phyloP scores from a whole-genome alignment of 108 stramenopile genomes.

The Fistulifera solaris region DNA sequence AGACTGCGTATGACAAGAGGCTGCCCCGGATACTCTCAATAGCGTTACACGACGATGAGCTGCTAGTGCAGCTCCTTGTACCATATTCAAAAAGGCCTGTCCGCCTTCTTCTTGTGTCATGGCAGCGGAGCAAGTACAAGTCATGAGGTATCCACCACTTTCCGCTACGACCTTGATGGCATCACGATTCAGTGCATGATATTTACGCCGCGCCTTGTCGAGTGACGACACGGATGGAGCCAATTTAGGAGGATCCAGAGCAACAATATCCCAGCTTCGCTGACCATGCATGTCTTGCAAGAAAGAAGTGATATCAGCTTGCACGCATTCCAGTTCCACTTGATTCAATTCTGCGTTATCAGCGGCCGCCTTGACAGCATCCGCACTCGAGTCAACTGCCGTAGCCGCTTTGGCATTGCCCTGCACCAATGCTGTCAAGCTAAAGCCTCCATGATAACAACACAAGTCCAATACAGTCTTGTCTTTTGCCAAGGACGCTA shows the following conservation, averaged over 20 bases:
- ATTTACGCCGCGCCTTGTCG: constrained; percentile 70
- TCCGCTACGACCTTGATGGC: constrained; percentile 69
- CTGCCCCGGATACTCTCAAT: constrained; percentile 56
- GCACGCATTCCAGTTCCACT: constrained; percentile 25
- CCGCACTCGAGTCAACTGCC: constrained; percentile 82
- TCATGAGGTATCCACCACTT: constrained; percentile 81
- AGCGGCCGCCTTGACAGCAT: constrained; percentile 65
- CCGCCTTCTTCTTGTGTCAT: constrained; percentile 92
- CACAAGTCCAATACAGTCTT: constrained; percentile 81
- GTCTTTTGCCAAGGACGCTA: constrained; percentile 40
- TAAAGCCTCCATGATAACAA: constrained; percentile 87
- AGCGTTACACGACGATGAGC: constrained; percentile 60
- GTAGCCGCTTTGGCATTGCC: constrained; percentile 43
- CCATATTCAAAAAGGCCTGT: constrained; percentile 62
- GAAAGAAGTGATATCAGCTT: constrained; percentile 66
- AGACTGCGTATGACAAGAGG: constrained; percentile 74
- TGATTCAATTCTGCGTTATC: constrained; percentile 74
- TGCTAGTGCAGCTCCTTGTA: constrained; percentile 58
- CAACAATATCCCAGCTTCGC: constrained; percentile 68
- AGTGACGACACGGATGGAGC: constrained; percentile 69
- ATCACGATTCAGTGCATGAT: constrained; percentile 83
- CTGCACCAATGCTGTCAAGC: constrained; percentile 59
- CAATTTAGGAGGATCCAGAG: constrained; percentile 92
- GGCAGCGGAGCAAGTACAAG: constrained; percentile 89
- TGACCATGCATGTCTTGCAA: constrained; percentile 39